Evolutionary conservation across 495 filamentous ascomycete genomes (phyloP), one percentile per base, ranked within the genome.

Genomic region (Physcia stellaris): DNA sequence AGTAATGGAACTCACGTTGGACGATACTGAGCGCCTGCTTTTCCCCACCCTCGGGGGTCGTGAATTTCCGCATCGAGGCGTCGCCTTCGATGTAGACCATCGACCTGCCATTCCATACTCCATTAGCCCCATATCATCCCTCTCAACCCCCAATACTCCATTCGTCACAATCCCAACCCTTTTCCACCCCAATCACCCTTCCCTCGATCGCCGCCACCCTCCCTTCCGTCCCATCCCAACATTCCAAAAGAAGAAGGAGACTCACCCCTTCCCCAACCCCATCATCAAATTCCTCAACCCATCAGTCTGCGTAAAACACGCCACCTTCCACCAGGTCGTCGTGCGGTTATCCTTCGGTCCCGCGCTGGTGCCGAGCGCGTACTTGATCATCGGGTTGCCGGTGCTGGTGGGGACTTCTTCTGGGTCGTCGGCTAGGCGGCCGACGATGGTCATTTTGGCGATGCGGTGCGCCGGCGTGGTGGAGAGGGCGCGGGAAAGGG

Each of bases 231-330:
- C 30, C 31, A 37, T 39, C 20, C 32, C 12, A 31, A 4, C 16
- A 1, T 24, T 27, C n/a, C 22, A 5, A 6, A 37, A 33, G 40
- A 20, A 40, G 34, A 23, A 55, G 43, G 29, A 24, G 2, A 72
- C 81, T 57, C 64, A 92, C 84, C 86, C 86, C 65, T 90, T 93
- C 22, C 66, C 70, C 58, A 92, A 58, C 40, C 59, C 56, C 38
- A 76, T 51, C 26, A 86, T 45, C 53, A 64, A 75, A 38, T 88
- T 77, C 49, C 77, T 74, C 53, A 70, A 61, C 16, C 60, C 16
- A 22, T 76, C 74, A 15, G 72, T 67, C 44, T 57, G 51, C 20
- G 58, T 37, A 58, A 90, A 90, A 61, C 64, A 68, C 4, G 71
- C 57, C 28, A 93, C 62, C 35, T 66, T 66, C 68, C 81, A 94